phyloP scores from a whole-genome alignment of 2,329 filamentous ascomycete species.

The Mycocentrospora acerina region DNA sequence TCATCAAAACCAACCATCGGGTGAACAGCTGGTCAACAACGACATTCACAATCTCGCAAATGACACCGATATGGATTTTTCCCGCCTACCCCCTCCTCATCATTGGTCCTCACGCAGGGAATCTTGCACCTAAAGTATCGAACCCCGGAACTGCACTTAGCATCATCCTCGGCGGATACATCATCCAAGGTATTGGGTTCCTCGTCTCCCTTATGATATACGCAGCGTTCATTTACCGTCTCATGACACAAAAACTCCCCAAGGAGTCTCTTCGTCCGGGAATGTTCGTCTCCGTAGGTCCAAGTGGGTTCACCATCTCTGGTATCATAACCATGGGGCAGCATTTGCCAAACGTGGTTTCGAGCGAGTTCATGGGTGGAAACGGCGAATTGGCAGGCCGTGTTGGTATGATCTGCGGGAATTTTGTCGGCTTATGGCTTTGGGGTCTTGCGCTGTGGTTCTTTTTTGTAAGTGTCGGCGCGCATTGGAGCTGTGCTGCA shows the following conservation, averaged over 20 bases:
- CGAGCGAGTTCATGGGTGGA: slow-evolving; percentile 57
- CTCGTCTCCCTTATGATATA: slow-evolving; percentile 76
- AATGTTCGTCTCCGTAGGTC: slow-evolving; percentile 84
- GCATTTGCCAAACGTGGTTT: slow-evolving; percentile 51
- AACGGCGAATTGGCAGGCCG: slow-evolving; percentile 55
- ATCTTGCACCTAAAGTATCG: slow-evolving; percentile 52
- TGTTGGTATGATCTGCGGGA: slow-evolving; percentile 56
- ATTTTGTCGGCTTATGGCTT: slow-evolving; percentile 74
- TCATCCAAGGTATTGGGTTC: slow-evolving; percentile 66
- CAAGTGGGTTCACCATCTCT: slow-evolving; percentile 67
- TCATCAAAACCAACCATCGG: slow-evolving; percentile 4
- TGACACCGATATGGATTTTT: slow-evolving; percentile 89
- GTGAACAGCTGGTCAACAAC: slow-evolving; percentile 61
- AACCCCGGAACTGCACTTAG: slow-evolving; percentile 48
- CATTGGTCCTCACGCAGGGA: slow-evolving; percentile 70
- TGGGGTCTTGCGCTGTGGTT: slow-evolving; percentile 85
- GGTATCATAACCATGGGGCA: slow-evolving; percentile 61
- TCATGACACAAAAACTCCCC: slow-evolving; percentile 86
- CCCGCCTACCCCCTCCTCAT: slow-evolving; percentile 80
- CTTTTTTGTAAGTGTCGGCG: slow-evolving; percentile 76
- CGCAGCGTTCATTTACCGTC: slow-evolving; percentile 77
- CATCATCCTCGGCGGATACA: slow-evolving; percentile 61
- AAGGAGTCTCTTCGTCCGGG: slow-evolving; percentile 73
- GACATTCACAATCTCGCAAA: slow-evolving; percentile 72
- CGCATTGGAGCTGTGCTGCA: slow-evolving; percentile 67